Evolutionary conservation across 2,329 filamentous ascomycete species (phyloP).

Genomic region (Xylaria sp.): DNA sequence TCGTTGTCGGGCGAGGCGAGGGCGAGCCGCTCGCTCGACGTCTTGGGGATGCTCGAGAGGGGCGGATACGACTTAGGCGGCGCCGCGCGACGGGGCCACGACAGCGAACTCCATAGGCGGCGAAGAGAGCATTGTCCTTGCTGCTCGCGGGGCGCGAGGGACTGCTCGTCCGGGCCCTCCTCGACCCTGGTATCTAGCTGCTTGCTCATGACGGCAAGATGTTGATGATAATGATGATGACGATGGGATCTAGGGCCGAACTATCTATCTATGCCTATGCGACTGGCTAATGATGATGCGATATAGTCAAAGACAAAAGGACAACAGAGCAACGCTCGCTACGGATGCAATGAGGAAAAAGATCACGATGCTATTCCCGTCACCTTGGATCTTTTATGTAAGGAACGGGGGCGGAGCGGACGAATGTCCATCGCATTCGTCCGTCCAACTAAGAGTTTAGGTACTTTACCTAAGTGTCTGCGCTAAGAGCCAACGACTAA

Average conservation of each 20-base stretch:
- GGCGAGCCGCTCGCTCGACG: slow-evolving; percentile 54
- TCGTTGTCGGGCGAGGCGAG: slow-evolving; percentile 45
- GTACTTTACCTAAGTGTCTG: neutral
- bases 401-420: slow-evolving; percentile 11
- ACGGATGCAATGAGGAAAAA: slow-evolving; percentile 4
- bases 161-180: slow-evolving; percentile 24
- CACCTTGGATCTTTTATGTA: slow-evolving; percentile 16
- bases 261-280: neutral
- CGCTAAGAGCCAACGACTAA: neutral
- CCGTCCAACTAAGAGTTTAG: slow-evolving; percentile 11
- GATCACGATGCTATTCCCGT: neutral
- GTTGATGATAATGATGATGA: neutral
- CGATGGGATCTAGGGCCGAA: neutral
- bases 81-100: slow-evolving; percentile 20
- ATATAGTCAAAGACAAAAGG: neutral
- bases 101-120: slow-evolving; percentile 38
- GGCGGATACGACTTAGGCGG: slow-evolving; percentile 40
- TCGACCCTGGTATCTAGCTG: slow-evolving; percentile 33
- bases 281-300: neutral
- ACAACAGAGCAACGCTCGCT: slow-evolving; percentile 11
- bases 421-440: slow-evolving; percentile 1
- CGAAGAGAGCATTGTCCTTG: slow-evolving; percentile 37
- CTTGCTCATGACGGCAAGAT: slow-evolving; percentile 23
- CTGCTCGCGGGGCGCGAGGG: slow-evolving; percentile 31
- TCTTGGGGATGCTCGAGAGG: slow-evolving; percentile 52